Evolutionary conservation across 352 stramenopile genomes (phyloP).

Genomic region (Pythium chondricola): DNA sequence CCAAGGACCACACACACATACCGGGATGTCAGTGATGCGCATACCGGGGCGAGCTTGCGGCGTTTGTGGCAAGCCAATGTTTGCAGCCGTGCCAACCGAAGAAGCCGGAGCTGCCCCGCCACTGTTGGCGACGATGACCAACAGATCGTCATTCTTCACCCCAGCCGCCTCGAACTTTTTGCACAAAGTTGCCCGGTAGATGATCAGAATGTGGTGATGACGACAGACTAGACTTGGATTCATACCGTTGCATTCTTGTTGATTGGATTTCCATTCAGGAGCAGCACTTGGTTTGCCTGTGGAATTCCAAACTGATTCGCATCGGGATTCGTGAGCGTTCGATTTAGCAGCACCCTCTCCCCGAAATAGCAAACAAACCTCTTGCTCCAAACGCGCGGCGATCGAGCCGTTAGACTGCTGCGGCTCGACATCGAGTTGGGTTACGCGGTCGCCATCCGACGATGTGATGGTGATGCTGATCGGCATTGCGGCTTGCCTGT

Average conservation of each 20-base stretch:
- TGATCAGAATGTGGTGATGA: too few relatives aligned
- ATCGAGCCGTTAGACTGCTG: constrained; percentile 41
- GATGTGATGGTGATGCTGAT: constrained; percentile 59
- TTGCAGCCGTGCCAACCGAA: neutral
- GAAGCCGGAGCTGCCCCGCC: constrained; percentile 2
- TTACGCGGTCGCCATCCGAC: constrained; percentile 46
- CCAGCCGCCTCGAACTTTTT: constrained; percentile 62
- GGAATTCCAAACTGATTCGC: constrained; percentile 77
- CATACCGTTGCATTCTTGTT: too few relatives aligned
- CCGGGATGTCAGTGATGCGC: constrained; percentile 74
- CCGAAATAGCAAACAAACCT: too few relatives aligned
- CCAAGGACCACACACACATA: constrained; percentile 24
- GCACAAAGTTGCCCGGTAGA: too few relatives aligned
- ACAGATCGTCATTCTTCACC: constrained; percentile 63
- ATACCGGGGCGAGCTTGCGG: constrained; percentile 52
- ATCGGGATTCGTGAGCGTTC: too few relatives aligned
- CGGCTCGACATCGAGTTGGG: constrained; percentile 42
- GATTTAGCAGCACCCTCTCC: too few relatives aligned
- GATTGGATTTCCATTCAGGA: constrained; percentile 56
- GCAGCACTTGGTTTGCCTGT: constrained; percentile 38
- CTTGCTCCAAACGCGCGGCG: constrained; percentile 38
- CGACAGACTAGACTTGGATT: too few relatives aligned
- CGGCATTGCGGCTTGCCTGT: too few relatives aligned
- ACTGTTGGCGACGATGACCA: constrained; percentile 54
- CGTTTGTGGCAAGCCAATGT: constrained; percentile 5